Percentiles rank a stretch among this genome's conserved stretches.
Conservation (phyloP, 2,329 filamentous ascomycete genomes). For the Colletotrichum sp. region DNA sequence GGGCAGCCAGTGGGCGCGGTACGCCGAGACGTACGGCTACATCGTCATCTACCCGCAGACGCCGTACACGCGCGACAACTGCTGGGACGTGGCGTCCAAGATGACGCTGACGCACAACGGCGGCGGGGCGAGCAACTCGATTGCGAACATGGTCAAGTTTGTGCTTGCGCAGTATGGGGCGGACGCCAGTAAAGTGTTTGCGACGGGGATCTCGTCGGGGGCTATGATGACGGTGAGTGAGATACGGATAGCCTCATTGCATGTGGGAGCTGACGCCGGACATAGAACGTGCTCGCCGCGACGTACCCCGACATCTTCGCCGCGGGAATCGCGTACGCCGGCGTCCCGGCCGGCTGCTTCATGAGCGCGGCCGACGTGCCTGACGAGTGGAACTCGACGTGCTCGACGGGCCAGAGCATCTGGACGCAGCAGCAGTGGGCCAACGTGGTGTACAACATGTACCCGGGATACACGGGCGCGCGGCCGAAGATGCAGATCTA, state of each 20-base stretch:
- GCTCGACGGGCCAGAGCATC: conserved; percentile 54
- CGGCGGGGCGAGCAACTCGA: conserved; percentile 54
- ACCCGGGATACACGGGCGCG: conserved; percentile 52
- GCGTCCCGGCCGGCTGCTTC: conserved; percentile 63
- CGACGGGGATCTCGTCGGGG: conserved; percentile 53
- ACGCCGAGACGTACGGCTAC: conserved; percentile 62
- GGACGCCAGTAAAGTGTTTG: conserved; percentile 51
- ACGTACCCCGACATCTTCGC: conserved; percentile 61
- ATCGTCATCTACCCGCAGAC: conserved; percentile 56
- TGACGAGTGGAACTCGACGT: conserved; percentile 60
- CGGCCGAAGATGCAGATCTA: conserved; percentile 64
- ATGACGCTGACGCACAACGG: conserved; percentile 54
- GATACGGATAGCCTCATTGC: too few species aligned
- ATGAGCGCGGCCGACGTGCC: conserved; percentile 41
- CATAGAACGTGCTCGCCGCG: conserved; percentile 51
- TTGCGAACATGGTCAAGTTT: conserved; percentile 61
- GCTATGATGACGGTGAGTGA: conserved; percentile 55
- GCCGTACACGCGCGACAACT: conserved; percentile 40
- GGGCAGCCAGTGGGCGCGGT: conserved; percentile 51
- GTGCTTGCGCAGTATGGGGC: conserved; percentile 51
- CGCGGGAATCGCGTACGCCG: conserved; percentile 55
- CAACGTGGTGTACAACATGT: conserved; percentile 48
- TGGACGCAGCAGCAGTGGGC: conserved; percentile 47
- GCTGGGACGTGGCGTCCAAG: conserved; percentile 65
- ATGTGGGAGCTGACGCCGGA: not conserved